Conservation (phyloP, 1,139 yeast species). For the Hansenula sp. region DNA sequence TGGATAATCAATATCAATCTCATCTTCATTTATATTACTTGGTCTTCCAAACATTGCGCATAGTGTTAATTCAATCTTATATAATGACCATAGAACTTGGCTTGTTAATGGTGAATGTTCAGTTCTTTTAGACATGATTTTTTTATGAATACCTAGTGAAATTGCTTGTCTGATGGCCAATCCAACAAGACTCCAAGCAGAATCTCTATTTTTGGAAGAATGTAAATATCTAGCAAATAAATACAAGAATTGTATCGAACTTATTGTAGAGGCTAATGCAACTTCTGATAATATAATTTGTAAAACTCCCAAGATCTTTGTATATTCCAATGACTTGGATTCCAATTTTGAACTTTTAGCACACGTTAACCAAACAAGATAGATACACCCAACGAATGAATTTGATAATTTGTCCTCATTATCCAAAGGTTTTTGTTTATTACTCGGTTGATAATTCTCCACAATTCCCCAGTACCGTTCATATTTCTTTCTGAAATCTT, state of each 20-base stretch:
- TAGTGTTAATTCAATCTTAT: slow-evolving; percentile 32
- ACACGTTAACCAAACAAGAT: slow-evolving; percentile 40
- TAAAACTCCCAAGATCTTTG: slow-evolving; percentile 32
- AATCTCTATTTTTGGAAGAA: slow-evolving; percentile 39
- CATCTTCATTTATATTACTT: slow-evolving; percentile 35
- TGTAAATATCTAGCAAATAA: slow-evolving; percentile 38
- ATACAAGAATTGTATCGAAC: slow-evolving; percentile 38
- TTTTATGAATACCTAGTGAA: slow-evolving; percentile 41
- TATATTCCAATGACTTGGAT: slow-evolving; percentile 17
- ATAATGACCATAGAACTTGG: slow-evolving; percentile 34
- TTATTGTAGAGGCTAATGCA: slow-evolving; percentile 36
- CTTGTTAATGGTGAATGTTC: slow-evolving; percentile 13
- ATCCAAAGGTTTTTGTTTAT: not conserved
- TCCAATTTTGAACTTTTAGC: slow-evolving; percentile 23
- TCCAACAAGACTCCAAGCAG: slow-evolving; percentile 41
- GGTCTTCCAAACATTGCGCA: slow-evolving; percentile 40
- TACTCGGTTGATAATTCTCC: no score
- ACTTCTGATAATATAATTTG: slow-evolving; percentile 38
- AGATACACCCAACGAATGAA: slow-evolving; percentile 34
- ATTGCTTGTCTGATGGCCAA: slow-evolving; percentile 41
- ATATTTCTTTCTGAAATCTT: slow-evolving; percentile 28
- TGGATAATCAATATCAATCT: slow-evolving; percentile 72
- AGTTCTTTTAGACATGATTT: slow-evolving; percentile 12
- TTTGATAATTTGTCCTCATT: slow-evolving; percentile 6
- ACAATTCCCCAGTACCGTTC: slow-evolving; percentile 30